Conservation (phyloP, 345 rosid species). For the Populus euphratica region DNA sequence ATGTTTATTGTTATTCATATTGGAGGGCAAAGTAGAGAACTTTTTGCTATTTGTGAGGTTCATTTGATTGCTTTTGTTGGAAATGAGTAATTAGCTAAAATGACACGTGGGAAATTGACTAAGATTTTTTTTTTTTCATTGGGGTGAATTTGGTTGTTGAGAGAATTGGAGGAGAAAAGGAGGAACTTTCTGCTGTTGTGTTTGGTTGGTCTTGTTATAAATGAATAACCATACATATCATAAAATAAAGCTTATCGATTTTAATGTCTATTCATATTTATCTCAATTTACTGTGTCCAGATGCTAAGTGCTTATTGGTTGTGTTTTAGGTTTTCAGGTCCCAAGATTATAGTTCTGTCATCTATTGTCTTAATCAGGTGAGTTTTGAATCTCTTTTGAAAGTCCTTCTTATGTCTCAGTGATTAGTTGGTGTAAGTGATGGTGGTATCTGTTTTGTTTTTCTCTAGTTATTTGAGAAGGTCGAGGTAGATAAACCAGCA, state of each 20-base stretch:
- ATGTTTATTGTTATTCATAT: no score
- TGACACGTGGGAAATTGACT: background rate
- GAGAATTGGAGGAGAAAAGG: background rate
- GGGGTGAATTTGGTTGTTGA: background rate
- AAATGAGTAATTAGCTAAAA: background rate
- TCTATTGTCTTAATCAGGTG: conserved; percentile 78
- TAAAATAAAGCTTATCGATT: no score
- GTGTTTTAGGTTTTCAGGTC: conserved; percentile 79
- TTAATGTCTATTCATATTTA: background rate
- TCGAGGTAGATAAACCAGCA: conserved; percentile 87
- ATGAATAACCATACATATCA: background rate
- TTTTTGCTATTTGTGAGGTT: background rate
- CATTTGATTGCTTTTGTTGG: background rate
- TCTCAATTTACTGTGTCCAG: background rate
- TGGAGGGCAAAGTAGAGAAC: background rate
- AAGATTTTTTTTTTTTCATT: background rate
- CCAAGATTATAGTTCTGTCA: conserved; percentile 75
- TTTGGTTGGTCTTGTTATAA: background rate
- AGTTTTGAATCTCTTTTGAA: background rate
- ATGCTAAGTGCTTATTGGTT: background rate
- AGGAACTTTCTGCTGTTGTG: background rate
- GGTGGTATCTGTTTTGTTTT: background rate
- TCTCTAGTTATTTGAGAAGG: conserved; percentile 81
- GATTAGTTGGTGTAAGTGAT: background rate
- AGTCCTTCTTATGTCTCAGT: background rate